Percentiles rank a stretch among this genome's conserved stretches.
These are phyloP conservation scores for Porphyrellus cyaneotinctus DNA, from an alignment of 768 basidiomycete species.

Conservation along the genomic window DNA sequence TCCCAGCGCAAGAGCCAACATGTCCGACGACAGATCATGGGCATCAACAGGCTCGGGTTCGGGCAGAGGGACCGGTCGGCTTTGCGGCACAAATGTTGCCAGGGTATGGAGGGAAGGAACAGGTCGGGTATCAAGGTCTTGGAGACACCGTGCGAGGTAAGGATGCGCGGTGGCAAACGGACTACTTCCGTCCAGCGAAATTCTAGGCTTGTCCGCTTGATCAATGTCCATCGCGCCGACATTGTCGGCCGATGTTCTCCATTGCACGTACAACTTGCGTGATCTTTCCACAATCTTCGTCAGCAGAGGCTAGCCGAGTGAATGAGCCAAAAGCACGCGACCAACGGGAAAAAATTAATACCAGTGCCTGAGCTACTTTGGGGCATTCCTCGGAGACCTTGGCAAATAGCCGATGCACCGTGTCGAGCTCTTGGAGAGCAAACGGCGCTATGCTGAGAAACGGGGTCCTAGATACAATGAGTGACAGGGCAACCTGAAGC, in stretches of 20 bases:
- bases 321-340: slow-evolving; percentile 7
- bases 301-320: slow-evolving; percentile 44
- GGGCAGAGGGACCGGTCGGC: not conserved
- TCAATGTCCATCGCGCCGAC: slow-evolving; percentile 28
- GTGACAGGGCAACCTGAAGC: slow-evolving; percentile 55
- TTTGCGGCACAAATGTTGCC: slow-evolving; percentile 23
- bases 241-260: slow-evolving; percentile 27
- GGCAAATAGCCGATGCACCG: slow-evolving; percentile 52
- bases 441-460: slow-evolving; percentile 52
- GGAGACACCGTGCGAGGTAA: slow-evolving; percentile 23
- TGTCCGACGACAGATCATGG: slow-evolving; percentile 32
- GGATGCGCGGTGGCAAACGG: slow-evolving; percentile 25
- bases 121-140: slow-evolving; percentile 21
- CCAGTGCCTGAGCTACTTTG: slow-evolving; percentile 56
- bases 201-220: slow-evolving; percentile 2
- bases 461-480: slow-evolving; percentile 62
- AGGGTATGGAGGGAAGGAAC: slow-evolving; percentile 19
- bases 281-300: slow-evolving; percentile 54
- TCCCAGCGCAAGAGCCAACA: slow-evolving; percentile 31
- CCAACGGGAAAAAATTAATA: slow-evolving; percentile 27
- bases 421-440: slow-evolving; percentile 59
- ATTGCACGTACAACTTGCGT: slow-evolving; percentile 41
- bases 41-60: slow-evolving; percentile 20
- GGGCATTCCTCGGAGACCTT: slow-evolving; percentile 57
- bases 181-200: slow-evolving; percentile 1